Base-by-base conservation (phyloP, 805 yeast genomes). In the Saturnispora galanensis region DNA sequence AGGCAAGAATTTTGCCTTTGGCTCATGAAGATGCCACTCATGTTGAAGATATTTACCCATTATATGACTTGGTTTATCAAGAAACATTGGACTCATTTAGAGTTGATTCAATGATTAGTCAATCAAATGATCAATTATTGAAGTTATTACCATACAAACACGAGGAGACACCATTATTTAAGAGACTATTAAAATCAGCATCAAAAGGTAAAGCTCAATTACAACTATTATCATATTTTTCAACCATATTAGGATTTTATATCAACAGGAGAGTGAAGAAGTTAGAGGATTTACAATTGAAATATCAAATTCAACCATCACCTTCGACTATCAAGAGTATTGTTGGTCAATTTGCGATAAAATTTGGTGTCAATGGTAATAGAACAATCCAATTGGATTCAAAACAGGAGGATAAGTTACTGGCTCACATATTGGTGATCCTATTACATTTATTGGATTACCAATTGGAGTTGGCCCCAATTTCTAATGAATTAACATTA, bases 321-420 rank as follows among this genome's bases (percentile, higher is more conserved):
- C 87, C 84, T 47, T 56, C 69, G 3, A 68, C 90, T 21, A 65
- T 88, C 5, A 89, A 84, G 55, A 84, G 85, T 35, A 63, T 86
- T 31, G 64, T 93, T 48, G 73, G 73, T 41, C 72, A 83, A 48
- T 93, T 87, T 63, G 75, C 97, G 11, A 74, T 81, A 50, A 38
- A 31, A 30, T 45, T 36, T 38, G 47, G 36, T 41, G 49, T 47
- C 30, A 50, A 44, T 38, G 52, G 49, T 30, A 45, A 47, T 39
- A 75, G 81, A 53, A 73, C 81, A n/a, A 90, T 76, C 60, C 69
- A 75, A 50, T 76, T 93, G 49, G 97, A 93, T 58, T 96, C 97
- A 35, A 81, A 77, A 55, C 76, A 78, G 57, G 96, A 87, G 62
- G 96, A 87, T 65, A 87, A 83, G 64, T 69, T 93, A 40, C 68